phyloP scores from a whole-genome alignment of 176 grass and related monocot species.

The Oryza meridionalis region DNA sequence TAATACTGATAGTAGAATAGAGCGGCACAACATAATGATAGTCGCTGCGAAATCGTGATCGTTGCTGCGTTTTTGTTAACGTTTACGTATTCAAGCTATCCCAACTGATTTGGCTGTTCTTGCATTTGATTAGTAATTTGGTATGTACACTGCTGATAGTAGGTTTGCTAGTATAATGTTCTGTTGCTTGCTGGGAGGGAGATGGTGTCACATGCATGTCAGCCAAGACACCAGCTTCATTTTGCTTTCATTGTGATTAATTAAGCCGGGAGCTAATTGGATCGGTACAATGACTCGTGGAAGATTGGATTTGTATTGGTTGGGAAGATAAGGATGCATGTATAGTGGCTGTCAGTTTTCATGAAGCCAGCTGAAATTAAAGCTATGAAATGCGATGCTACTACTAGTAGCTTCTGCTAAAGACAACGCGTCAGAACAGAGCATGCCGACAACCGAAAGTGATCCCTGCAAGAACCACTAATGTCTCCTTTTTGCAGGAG shows the following conservation, averaged over 20 bases:
- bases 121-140: neutral
- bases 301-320: neutral
- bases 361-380: neutral
- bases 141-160: neutral
- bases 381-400: conserved; percentile 4
- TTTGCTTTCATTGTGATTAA: neutral
- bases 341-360: conserved; percentile 22
- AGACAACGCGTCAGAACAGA: conserved; percentile 3
- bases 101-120: neutral
- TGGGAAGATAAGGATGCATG: conserved; percentile 21
- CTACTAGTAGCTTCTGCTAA: neutral
- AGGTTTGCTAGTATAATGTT: neutral
- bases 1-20: no score
- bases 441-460: conserved; percentile 28
- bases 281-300: neutral
- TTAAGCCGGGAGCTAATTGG: neutral
- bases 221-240: neutral
- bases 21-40: no score
- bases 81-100: neutral
- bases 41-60: neutral
- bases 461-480: neutral
- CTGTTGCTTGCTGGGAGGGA: neutral
- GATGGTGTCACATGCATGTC: neutral
- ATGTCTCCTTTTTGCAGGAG: conserved; percentile 11
- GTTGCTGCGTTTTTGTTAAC: neutral